Percentiles rank a stretch among this genome's conserved stretches.
Evolutionary conservation across 1,139 yeast species (phyloP).

Genomic region (Candida dubliniensis): DNA sequence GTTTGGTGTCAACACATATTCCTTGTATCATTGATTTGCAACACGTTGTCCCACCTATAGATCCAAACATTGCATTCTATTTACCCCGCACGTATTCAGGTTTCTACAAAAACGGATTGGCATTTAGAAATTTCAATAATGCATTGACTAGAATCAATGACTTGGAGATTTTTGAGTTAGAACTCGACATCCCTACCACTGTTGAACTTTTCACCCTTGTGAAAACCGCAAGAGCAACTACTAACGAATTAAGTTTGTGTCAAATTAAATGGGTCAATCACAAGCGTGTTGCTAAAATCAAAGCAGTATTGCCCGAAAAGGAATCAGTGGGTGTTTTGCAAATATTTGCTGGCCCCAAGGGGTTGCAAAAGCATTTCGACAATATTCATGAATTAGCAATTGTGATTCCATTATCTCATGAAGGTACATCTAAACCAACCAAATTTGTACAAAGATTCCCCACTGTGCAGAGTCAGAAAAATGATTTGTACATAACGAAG

Average conservation of each 20-base stretch:
- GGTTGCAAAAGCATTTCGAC: constrained; percentile 57
- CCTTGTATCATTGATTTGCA: constrained; percentile 80
- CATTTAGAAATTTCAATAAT: constrained; percentile 69
- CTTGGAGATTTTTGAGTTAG: constrained; percentile 77
- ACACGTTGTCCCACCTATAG: constrained; percentile 82
- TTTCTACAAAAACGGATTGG: constrained; percentile 59
- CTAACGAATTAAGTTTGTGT: constrained; percentile 61
- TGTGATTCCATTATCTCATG: constrained; percentile 76
- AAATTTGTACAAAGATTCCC: constrained; percentile 74
- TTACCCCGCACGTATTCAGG: constrained; percentile 86
- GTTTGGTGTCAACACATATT: constrained; percentile 78
- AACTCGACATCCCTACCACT: constrained; percentile 66
- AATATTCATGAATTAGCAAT: constrained; percentile 70
- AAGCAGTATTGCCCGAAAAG: constrained; percentile 74
- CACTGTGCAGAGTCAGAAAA: constrained; percentile 62
- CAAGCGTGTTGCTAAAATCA: constrained; percentile 69
- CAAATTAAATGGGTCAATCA: constrained; percentile 74
- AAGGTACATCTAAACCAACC: constrained; percentile 57
- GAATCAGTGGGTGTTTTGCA: constrained; percentile 71
- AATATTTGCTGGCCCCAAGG: constrained; percentile 70
- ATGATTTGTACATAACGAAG: constrained; percentile 77
- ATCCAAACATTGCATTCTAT: constrained; percentile 73
- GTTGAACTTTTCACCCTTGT: constrained; percentile 61
- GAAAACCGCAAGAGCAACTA: constrained; percentile 51
- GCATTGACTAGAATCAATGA: constrained; percentile 74